These are phyloP conservation scores for Globisporangium sylvaticum DNA, from an alignment of 352 stramenopile genomes.

Conservation along the genomic window DNA sequence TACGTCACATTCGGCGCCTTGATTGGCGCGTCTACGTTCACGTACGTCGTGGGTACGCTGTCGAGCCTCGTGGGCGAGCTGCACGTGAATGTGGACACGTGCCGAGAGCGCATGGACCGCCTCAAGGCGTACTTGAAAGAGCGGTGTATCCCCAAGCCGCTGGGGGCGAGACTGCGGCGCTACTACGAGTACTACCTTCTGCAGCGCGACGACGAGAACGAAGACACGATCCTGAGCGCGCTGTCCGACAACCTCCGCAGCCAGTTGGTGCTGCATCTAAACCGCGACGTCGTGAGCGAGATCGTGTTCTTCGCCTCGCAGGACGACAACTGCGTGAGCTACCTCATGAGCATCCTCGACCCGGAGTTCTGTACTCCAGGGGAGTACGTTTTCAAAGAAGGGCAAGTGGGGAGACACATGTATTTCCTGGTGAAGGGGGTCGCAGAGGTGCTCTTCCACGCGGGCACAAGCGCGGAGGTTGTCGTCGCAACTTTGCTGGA, in stretches of 20 bases:
- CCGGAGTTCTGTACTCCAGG: constrained; percentile 74
- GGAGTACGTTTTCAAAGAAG: constrained; percentile 84
- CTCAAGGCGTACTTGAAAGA: constrained; percentile 79
- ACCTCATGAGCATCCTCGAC: constrained; percentile 78
- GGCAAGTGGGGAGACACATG: constrained; percentile 75
- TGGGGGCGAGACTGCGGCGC: constrained; percentile 47
- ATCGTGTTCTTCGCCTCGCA: constrained; percentile 79
- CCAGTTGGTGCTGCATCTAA: constrained; percentile 72
- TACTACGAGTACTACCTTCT: constrained; percentile 84
- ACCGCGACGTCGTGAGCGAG: constrained; percentile 79
- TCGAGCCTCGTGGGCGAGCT: constrained; percentile 72
- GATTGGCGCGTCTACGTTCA: constrained; percentile 63
- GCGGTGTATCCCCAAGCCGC: constrained; percentile 45
- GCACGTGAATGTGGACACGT: constrained; percentile 44
- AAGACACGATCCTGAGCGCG: constrained; percentile 60
- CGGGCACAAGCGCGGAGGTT: constrained; percentile 41
- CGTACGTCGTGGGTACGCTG: constrained; percentile 78
- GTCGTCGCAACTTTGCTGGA: constrained; percentile 62
- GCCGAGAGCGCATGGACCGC: constrained; percentile 61
- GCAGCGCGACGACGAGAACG: constrained; percentile 68
- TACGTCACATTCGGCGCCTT: constrained; percentile 55
- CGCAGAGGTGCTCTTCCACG: constrained; percentile 70
- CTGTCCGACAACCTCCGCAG: constrained; percentile 74
- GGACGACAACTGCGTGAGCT: constrained; percentile 76
- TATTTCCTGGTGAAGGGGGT: constrained; percentile 80